These are phyloP conservation scores for Tubosaeta sp. DNA, from an alignment of 768 basidiomycete species.

Conservation along the genomic window DNA sequence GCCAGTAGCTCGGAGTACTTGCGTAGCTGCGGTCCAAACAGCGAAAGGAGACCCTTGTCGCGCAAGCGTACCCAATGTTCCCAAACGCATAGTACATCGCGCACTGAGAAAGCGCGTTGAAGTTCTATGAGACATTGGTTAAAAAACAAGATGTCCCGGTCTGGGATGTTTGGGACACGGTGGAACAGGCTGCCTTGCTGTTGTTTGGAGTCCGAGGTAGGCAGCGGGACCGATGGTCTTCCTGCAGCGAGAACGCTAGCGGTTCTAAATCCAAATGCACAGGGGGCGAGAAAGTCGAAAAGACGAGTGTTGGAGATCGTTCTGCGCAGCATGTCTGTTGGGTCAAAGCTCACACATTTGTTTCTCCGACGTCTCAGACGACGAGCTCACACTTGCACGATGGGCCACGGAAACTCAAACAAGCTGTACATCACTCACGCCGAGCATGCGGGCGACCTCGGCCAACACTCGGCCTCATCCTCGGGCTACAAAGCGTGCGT, in stretches of 20 bases:
- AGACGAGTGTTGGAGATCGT: conserved; percentile 22
- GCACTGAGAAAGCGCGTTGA: conserved; percentile 32
- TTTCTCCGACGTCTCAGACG: background rate
- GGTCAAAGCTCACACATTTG: background rate
- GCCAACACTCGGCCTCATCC: conserved; percentile 79
- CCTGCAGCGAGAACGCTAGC: conserved; percentile 15
- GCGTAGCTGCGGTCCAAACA: conserved; percentile 44
- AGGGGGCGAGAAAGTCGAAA: conserved; percentile 44
- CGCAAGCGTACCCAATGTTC: conserved; percentile 43
- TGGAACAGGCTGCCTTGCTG: conserved; percentile 6
- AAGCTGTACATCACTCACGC: conserved; percentile 89
- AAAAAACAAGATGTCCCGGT: conserved; percentile 32
- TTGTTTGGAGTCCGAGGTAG: conserved; percentile 5
- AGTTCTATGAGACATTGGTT: conserved; percentile 37
- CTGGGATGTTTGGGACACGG: conserved; percentile 15
- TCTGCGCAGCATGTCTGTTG: conserved; percentile 25
- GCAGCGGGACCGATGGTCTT: background rate
- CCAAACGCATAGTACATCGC: conserved; percentile 30
- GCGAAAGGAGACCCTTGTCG: conserved; percentile 38
- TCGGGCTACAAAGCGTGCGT: conserved; percentile 66
- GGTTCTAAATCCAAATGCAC: conserved; percentile 22
- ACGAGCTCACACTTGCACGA: conserved; percentile 24
- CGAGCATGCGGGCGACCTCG: conserved; percentile 77
- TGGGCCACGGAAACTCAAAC: conserved; percentile 85
- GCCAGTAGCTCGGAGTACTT: conserved; percentile 36